phyloP scores from a whole-genome alignment of 495 filamentous ascomycete species.

The Trichoderma orchidacearum region DNA sequence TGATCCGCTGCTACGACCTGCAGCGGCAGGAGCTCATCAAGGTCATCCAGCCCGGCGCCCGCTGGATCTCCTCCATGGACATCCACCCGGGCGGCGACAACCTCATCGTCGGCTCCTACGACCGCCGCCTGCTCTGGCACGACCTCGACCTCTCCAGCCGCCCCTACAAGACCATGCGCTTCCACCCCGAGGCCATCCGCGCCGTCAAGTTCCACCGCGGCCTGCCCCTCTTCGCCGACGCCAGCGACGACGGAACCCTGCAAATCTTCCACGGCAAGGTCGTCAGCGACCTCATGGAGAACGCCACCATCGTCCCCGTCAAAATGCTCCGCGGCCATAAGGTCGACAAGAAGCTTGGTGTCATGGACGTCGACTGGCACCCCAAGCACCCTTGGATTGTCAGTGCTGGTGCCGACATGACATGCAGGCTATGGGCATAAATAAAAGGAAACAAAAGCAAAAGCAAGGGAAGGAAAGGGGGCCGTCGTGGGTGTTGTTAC shows the following conservation, averaged over 20 bases:
- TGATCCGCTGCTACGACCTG: conserved; percentile 85
- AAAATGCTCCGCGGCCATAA: conserved; percentile 88
- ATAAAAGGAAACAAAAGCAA: not conserved
- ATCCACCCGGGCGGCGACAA: conserved; percentile 91
- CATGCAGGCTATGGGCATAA: conserved; percentile 26
- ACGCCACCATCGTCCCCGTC: conserved; percentile 87
- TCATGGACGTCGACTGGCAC: conserved; percentile 88
- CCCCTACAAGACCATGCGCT: conserved; percentile 91
- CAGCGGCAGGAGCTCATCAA: conserved; percentile 79
- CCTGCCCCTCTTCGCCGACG: conserved; percentile 83
- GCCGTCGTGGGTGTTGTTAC: not conserved
- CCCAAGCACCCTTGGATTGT: conserved; percentile 76
- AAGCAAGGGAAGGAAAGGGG: not conserved
- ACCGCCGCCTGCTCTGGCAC: conserved; percentile 90
- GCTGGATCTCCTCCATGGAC: conserved; percentile 90
- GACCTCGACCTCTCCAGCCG: conserved; percentile 82
- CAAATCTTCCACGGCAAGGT: conserved; percentile 97
- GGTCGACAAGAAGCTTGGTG: conserved; percentile 66
- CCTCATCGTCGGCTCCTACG: conserved; percentile 84
- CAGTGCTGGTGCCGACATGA: conserved; percentile 81
- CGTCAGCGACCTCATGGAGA: conserved; percentile 84
- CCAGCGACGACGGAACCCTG: conserved; percentile 81
- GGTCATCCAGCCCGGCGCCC: conserved; percentile 79
- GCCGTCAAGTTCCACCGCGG: conserved; percentile 75
- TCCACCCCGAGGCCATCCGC: conserved; percentile 83